These are phyloP conservation scores for Cercospora beticola DNA, from an alignment of 2,329 filamentous ascomycete genomes.

Conservation along the genomic window DNA sequence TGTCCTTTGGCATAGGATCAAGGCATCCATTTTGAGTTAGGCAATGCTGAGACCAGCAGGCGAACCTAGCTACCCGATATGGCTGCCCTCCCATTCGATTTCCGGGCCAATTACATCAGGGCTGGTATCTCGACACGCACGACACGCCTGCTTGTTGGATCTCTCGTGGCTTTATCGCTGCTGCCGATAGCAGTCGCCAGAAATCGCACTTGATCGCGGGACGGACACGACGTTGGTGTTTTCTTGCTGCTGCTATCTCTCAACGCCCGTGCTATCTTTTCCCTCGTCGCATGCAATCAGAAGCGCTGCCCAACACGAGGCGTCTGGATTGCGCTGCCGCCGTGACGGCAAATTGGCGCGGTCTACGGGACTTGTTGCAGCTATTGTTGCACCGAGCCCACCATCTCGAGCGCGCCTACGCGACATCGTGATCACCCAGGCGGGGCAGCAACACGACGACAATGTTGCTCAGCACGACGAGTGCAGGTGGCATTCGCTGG, in stretches of 20 bases:
- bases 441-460: neutral
- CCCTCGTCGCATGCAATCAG: neutral
- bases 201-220: slow-evolving; percentile 10
- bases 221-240: neutral
- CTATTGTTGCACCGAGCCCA: neutral
- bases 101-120: slow-evolving; percentile 1
- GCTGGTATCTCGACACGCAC: slow-evolving; percentile 6
- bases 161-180: neutral
- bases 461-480: neutral
- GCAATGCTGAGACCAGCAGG: slow-evolving; percentile 10
- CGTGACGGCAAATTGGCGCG: slow-evolving; percentile 7
- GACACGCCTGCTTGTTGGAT: neutral
- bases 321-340: slow-evolving; percentile 7
- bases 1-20: slow-evolving; percentile 15
- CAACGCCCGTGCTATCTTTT: neutral
- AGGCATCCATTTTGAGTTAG: slow-evolving; percentile 11
- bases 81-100: slow-evolving; percentile 1
- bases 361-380: neutral
- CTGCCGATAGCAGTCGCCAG: slow-evolving; percentile 10
- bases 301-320: neutral
- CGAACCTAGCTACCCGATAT: slow-evolving; percentile 17
- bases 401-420: neutral
- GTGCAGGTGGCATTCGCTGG: neutral
- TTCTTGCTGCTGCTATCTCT: slow-evolving; percentile 1
- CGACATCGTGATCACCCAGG: slow-evolving; percentile 1